Conservation (phyloP, 257 asterid genomes). For the Petunia axillaris region DNA sequence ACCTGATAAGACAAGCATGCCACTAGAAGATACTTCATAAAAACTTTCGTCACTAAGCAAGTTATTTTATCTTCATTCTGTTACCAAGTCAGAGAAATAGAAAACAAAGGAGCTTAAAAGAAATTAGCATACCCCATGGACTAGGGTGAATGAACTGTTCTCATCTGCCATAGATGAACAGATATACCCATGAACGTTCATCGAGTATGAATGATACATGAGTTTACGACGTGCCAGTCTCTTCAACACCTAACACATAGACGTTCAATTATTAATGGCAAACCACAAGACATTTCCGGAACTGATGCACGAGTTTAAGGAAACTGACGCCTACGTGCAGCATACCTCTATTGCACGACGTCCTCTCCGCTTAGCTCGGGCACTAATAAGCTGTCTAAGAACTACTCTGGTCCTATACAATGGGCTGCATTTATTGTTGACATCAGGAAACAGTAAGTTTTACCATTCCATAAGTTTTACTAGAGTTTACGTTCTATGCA, state of each 20-base stretch:
- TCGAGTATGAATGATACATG: conserved; percentile 84
- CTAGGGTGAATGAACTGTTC: conserved; percentile 68
- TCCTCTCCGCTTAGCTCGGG: conserved; percentile 92
- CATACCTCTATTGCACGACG: conserved; percentile 87
- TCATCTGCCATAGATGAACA: conserved; percentile 66
- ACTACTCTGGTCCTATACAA: conserved; percentile 76
- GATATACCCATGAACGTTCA: conserved; percentile 95
- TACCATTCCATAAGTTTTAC: background rate
- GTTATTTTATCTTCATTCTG: conserved; percentile 13
- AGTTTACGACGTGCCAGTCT: conserved; percentile 67
- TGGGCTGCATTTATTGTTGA: conserved; percentile 58
- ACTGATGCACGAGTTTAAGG: background rate
- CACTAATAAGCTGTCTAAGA: conserved; percentile 63
- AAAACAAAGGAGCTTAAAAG: conserved; percentile 27
- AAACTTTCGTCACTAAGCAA: background rate
- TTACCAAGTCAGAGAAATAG: background rate
- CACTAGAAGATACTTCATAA: background rate
- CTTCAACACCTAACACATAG: conserved; percentile 66
- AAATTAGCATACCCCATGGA: conserved; percentile 76
- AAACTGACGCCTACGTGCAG: background rate
- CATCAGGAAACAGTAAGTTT: background rate
- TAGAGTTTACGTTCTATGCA: background rate
- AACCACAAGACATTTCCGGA: conserved; percentile 22
- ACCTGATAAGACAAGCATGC: background rate
- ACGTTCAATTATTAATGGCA: conserved; percentile 19